These are phyloP conservation scores for Penicillium glabrum DNA, from an alignment of 2,329 filamentous ascomycete species.

Conservation along the genomic window DNA sequence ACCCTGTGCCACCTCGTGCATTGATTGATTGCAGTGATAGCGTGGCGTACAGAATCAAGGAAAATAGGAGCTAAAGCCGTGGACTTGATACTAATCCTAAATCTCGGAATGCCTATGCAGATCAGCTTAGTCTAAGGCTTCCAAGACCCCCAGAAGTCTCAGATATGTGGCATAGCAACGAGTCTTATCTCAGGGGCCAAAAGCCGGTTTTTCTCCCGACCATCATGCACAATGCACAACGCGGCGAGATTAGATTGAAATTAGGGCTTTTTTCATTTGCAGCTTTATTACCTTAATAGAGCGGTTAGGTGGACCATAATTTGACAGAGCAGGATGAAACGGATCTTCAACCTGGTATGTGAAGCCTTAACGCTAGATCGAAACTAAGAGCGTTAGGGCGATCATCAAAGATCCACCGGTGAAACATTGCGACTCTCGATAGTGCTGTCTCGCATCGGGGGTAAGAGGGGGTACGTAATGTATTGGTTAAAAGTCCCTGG, in stretches of 20 bases:
- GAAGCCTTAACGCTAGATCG: conserved; percentile 16
- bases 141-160: not conserved
- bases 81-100: not conserved
- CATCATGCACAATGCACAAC: not conserved
- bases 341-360: conserved; percentile 9
- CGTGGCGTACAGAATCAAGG: not conserved
- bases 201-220: not conserved
- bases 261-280: not conserved
- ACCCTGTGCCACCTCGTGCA: not conserved
- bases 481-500: not conserved
- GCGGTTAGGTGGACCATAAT: not conserved
- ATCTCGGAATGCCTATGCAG: not conserved
- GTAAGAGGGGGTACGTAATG: conserved; percentile 21
- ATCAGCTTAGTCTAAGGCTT: not conserved
- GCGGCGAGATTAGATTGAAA: too few relatives aligned
- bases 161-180: conserved; percentile 11
- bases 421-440: conserved; percentile 21
- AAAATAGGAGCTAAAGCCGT: not conserved
- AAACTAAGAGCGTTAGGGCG: conserved; percentile 18
- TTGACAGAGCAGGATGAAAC: not conserved
- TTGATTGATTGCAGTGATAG: not conserved
- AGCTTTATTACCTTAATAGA: not conserved
- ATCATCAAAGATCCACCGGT: conserved; percentile 22
- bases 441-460: not conserved
- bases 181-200: not conserved